A percentile compares a stretch with the other conserved stretches of the same genome.
Evolutionary conservation across 768 basidiomycete genomes (phyloP).

Genomic region (Xerocomus potaroensis): DNA sequence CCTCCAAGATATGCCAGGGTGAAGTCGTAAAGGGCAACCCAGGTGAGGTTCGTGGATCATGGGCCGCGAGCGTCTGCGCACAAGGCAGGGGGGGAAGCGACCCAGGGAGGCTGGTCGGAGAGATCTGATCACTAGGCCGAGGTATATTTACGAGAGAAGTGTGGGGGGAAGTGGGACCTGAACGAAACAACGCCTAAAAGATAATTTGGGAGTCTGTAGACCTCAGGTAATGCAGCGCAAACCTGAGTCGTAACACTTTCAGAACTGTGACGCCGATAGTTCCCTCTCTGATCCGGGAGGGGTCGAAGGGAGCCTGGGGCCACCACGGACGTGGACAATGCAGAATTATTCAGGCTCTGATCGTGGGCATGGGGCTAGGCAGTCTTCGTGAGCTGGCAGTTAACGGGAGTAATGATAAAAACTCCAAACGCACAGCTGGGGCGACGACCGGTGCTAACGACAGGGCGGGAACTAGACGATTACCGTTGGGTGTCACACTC

Average conservation of each 20-base stretch:
- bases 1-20: not conserved
- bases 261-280: slow-evolving; percentile 13
- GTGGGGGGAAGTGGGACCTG: slow-evolving; percentile 13
- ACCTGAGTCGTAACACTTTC: slow-evolving; percentile 18
- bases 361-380: not conserved
- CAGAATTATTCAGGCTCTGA: slow-evolving; percentile 6
- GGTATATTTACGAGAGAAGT: slow-evolving; percentile 18
- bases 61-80: not conserved
- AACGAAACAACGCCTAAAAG: slow-evolving; percentile 11
- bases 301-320: slow-evolving; percentile 2
- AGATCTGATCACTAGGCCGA: slow-evolving; percentile 4
- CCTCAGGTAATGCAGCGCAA: slow-evolving; percentile 3
- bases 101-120: slow-evolving; percentile 6
- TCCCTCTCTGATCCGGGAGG: slow-evolving; percentile 3
- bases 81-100: slow-evolving; percentile 8
- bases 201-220: not conserved
- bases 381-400: not conserved
- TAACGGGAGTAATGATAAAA: too few relatives aligned
- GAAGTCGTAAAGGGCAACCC: slow-evolving; percentile 4
- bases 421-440: slow-evolving; percentile 13
- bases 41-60: slow-evolving; percentile 3
- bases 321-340: slow-evolving; percentile 6
- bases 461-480: not conserved
- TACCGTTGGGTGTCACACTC: not conserved
- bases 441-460: slow-evolving; percentile 3